phyloP scores from a whole-genome alignment of 371 early-diverging fungal genomes.

The Massospora cicadina region DNA sequence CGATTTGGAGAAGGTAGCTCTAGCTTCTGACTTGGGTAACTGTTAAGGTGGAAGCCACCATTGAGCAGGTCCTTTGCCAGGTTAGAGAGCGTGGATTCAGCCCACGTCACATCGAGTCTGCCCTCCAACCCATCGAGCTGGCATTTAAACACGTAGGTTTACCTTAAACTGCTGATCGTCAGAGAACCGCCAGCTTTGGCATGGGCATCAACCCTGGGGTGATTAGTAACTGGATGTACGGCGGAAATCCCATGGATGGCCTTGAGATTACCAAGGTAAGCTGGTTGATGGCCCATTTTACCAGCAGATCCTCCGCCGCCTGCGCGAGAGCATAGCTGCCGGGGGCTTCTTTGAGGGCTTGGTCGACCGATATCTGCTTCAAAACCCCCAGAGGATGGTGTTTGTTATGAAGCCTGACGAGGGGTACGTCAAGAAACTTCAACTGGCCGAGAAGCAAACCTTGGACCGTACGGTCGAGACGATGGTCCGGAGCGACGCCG shows the following conservation, averaged over 20 bases:
- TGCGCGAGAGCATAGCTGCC: constrained; percentile 35
- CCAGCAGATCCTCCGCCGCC: constrained; percentile 44
- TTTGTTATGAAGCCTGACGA: constrained; percentile 69
- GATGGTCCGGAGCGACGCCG: constrained; percentile 34
- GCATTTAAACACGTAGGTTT: constrained; percentile 60
- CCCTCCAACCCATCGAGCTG: constrained; percentile 77
- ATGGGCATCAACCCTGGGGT: constrained; percentile 59
- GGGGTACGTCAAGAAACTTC: constrained; percentile 32
- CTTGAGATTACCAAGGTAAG: constrained; percentile 52
- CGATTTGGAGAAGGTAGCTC: constrained; percentile 29
- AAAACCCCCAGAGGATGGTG: constrained; percentile 54
- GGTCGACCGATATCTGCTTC: constrained; percentile 54
- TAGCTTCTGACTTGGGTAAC: constrained; percentile 1
- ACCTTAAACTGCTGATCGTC: background rate
- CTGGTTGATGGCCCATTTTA: background rate
- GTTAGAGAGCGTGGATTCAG: constrained; percentile 60
- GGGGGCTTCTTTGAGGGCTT: constrained; percentile 51
- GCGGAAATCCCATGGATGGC: constrained; percentile 68
- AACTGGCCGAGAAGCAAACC: constrained; percentile 38
- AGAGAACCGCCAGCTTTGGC: constrained; percentile 81
- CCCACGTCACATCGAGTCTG: constrained; percentile 59
- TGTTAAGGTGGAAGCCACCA: constrained; percentile 41
- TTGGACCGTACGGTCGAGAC: constrained; percentile 34
- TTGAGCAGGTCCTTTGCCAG: constrained; percentile 42
- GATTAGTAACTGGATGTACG: constrained; percentile 72